Evolutionary conservation across 2,329 filamentous ascomycete species (phyloP).

Genomic region (Arthrobotrys pseudoclavata): DNA sequence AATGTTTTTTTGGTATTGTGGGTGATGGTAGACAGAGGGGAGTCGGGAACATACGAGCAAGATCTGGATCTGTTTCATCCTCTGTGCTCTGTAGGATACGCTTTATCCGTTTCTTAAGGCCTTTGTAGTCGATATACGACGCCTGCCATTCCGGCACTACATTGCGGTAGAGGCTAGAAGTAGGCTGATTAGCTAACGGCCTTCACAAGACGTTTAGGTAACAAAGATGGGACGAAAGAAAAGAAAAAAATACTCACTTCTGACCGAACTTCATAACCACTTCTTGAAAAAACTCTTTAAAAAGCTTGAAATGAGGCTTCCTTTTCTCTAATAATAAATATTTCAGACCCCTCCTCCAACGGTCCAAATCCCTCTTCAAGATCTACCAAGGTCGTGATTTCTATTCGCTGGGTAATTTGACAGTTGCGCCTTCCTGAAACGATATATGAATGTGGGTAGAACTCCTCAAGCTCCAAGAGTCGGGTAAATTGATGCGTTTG

Average conservation of each 20-base stretch:
- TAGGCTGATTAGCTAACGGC: slow-evolving; percentile 16
- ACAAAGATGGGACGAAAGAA: not conserved
- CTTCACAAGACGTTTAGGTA: slow-evolving; percentile 21
- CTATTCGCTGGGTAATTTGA: slow-evolving; percentile 5
- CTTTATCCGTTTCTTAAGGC: slow-evolving; percentile 95
- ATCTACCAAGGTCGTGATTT: not conserved
- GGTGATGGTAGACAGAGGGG: not conserved
- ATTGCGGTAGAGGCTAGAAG: slow-evolving; percentile 77
- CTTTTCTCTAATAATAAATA: not conserved
- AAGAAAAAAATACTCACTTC: slow-evolving; percentile 68
- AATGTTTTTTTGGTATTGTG: not conserved
- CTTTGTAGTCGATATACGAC: slow-evolving; percentile 89
- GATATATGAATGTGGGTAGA: not conserved
- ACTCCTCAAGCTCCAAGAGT: not conserved
- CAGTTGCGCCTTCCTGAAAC: slow-evolving; percentile 30
- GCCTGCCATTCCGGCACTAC: slow-evolving; percentile 89
- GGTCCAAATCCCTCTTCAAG: slow-evolving; percentile 3
- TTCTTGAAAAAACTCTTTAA: not conserved
- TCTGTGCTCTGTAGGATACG: slow-evolving; percentile 76
- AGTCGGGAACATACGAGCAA: slow-evolving; percentile 79
- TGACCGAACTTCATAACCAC: slow-evolving; percentile 75
- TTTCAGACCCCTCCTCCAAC: not conserved
- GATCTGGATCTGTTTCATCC: slow-evolving; percentile 81
- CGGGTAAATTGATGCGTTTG: not conserved
- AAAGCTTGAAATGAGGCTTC: not conserved